Evolutionary conservation across 345 rosid genomes (phyloP), one percentile per base, ranked within the genome.

Genomic region (Heritiera littoralis): DNA sequence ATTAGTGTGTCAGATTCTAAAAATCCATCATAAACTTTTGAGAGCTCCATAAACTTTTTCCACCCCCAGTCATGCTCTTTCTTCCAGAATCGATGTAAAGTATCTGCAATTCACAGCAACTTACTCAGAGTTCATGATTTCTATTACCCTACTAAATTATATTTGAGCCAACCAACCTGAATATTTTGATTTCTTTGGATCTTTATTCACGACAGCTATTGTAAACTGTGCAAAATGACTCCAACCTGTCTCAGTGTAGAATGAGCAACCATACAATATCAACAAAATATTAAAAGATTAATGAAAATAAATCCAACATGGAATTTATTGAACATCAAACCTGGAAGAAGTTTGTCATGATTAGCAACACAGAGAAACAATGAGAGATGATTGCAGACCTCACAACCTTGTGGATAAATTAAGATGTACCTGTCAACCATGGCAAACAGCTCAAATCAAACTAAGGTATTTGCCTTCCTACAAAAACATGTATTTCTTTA

Each of bases 1-100:
- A 81, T 88, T 32, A 95, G 96, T 18, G 93, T 89, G 84, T 86
- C 99, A 76, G 89, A 85, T 77, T 93, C 96, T 84, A 93, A 85
- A 85, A 91, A 95, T 66, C 97, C 99, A 66, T 95, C 97, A 78
- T 83, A 80, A 61, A 95, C 87, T 86, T 93, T 93, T 41, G 93
- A 87, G 70, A 93, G 85, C 81, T 93, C 99, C 89, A 95, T 95
- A 82, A 95, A 92, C 77, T 95, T 95, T 85, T 92, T 91, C 98
- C 98, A 92, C 2, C 97, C 99, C 99, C 99, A 93, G 66, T 92
- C 94, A 84, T 94, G 95, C 88, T 95, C 98, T 85, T 92, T 89
- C 90, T 95, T 92, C 83, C 93, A 88, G 84, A 95, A 95, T 40
- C 97, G 93, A 86, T 95, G 96, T 56, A 93, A 83, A 28, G 99